phyloP scores from a whole-genome alignment of 345 rosid species.

The Citropsis articulata region DNA sequence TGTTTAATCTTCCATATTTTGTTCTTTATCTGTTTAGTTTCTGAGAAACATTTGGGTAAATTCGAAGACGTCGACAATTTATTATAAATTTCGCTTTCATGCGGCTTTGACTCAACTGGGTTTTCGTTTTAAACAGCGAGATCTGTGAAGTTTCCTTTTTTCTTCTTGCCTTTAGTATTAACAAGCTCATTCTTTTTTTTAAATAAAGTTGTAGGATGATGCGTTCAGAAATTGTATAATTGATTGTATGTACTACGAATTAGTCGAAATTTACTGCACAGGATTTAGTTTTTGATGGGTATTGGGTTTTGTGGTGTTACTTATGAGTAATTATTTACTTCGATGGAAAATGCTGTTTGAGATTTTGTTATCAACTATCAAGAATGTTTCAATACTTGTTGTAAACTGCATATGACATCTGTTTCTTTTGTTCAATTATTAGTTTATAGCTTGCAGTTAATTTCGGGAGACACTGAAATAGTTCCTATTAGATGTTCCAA shows the following conservation, averaged over 20 bases:
- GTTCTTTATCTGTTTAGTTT: neutral
- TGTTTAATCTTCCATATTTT: neutral
- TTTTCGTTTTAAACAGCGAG: neutral
- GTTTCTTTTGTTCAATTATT: neutral
- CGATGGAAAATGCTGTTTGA: neutral
- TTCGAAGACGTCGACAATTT: neutral
- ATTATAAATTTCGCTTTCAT: neutral
- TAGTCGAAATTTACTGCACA: neutral
- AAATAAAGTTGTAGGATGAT: neutral
- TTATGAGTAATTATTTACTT: neutral
- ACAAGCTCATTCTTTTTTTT: neutral
- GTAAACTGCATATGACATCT: neutral
- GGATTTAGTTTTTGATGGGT: neutral
- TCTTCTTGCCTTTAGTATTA: neutral
- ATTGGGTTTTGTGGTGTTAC: neutral
- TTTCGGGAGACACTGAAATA: neutral
- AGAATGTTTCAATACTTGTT: neutral
- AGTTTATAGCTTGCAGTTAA: neutral
- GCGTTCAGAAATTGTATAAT: neutral
- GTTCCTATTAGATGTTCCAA: neutral
- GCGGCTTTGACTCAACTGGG: neutral
- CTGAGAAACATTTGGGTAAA: neutral
- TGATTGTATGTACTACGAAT: neutral
- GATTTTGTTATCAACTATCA: neutral
- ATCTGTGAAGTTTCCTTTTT: neutral